phyloP scores from a whole-genome alignment of 1,284 basidiomycete species.

The Xerocomus minutiporus region DNA sequence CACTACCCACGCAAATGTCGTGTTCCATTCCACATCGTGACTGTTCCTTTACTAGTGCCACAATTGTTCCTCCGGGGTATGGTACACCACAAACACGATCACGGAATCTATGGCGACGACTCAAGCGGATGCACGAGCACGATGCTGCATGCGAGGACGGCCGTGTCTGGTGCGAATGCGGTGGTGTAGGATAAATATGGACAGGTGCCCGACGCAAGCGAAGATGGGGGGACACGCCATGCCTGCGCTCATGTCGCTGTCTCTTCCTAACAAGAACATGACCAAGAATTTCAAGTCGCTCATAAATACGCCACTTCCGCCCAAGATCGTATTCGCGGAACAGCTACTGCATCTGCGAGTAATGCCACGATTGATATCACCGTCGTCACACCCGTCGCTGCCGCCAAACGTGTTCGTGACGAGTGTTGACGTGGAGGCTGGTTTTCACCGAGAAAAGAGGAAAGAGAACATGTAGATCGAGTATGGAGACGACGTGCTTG shows the following conservation, averaged over 20 bases:
- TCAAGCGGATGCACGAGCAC: conserved; percentile 15
- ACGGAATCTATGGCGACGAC: no score
- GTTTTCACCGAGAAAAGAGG: no score
- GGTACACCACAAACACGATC: no score
- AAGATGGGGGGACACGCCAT: neutral
- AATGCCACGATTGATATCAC: conserved; percentile 50
- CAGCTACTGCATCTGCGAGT: conserved; percentile 1
- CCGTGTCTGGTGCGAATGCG: conserved; percentile 36
- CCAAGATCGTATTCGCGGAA: conserved; percentile 56
- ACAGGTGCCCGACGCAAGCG: neutral
- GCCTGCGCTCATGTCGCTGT: conserved; percentile 32
- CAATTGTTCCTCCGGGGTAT: conserved; percentile 36
- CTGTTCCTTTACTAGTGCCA: conserved; percentile 1
- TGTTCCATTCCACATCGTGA: neutral
- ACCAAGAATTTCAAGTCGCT: conserved; percentile 59
- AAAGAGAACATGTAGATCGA: no score
- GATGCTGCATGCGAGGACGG: conserved; percentile 2
- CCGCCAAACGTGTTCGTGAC: conserved; percentile 4
- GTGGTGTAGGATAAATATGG: conserved; percentile 9
- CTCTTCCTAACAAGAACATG: conserved; percentile 71
- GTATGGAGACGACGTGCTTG: neutral
- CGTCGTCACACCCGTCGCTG: conserved; percentile 37
- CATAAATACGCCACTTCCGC: conserved; percentile 43
- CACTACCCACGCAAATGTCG: neutral
- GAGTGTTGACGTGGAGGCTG: no score